Percentiles rank a stretch among this genome's conserved stretches.
phyloP scores from a whole-genome alignment of 805 yeast genomes.

The Candida fluviatilis region DNA sequence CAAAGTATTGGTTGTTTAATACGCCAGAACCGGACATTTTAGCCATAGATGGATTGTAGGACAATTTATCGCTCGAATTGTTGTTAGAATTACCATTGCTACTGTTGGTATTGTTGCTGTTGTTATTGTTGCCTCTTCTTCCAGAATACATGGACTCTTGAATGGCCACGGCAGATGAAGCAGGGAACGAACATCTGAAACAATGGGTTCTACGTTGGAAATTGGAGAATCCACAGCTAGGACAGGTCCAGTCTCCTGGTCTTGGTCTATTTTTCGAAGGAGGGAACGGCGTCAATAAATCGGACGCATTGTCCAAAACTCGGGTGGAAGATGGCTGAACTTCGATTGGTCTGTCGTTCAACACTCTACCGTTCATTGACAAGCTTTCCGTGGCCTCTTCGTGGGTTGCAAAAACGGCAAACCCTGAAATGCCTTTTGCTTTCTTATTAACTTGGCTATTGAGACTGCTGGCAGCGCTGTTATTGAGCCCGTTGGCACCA shows the following conservation, averaged over 20 bases:
- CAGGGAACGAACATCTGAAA: slow-evolving; percentile 88
- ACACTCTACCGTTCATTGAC: slow-evolving; percentile 70
- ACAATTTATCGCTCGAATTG: slow-evolving; percentile 12
- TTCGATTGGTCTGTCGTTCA: slow-evolving; percentile 73
- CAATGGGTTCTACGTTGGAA: slow-evolving; percentile 93
- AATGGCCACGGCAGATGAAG: slow-evolving; percentile 64
- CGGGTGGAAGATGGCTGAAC: slow-evolving; percentile 80
- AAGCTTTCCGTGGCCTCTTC: slow-evolving; percentile 82
- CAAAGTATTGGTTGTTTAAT: slow-evolving; percentile 2
- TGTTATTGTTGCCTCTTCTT: slow-evolving; percentile 6
- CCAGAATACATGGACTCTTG: slow-evolving; percentile 53
- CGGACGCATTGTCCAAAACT: slow-evolving; percentile 79
- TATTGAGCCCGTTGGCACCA: not conserved
- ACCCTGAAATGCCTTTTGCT: slow-evolving; percentile 52
- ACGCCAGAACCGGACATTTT: slow-evolving; percentile 11
- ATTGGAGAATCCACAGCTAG: slow-evolving; percentile 91
- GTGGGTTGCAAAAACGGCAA: slow-evolving; percentile 79
- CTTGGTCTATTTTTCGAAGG: slow-evolving; percentile 81
- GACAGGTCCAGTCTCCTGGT: slow-evolving; percentile 99
- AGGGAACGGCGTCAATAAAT: slow-evolving; percentile 79
- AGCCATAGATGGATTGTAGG: slow-evolving; percentile 13
- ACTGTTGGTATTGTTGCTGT: slow-evolving; percentile 4
- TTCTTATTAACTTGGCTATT: slow-evolving; percentile 30
- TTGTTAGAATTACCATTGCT: slow-evolving; percentile 7
- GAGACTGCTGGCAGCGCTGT: slow-evolving; percentile 19